Evolutionary conservation across 805 yeast genomes (phyloP).

Genomic region (Lachancea sp.): DNA sequence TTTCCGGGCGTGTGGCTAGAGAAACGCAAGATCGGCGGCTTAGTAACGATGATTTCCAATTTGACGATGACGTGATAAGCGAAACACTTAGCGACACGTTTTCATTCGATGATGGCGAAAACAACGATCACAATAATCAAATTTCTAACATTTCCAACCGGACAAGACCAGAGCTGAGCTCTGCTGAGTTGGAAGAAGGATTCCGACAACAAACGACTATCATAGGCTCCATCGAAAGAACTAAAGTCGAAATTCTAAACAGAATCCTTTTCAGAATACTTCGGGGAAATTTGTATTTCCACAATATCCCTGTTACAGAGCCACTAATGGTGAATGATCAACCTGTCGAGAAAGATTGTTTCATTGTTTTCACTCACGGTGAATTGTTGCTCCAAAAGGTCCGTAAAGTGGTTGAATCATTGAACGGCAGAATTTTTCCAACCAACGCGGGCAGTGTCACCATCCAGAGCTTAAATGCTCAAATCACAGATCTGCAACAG

Average conservation of each 20-base stretch:
- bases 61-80: constrained; percentile 17
- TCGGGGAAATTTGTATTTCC: constrained; percentile 84
- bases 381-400: constrained; percentile 62
- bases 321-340: constrained; percentile 56
- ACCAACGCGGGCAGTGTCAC: constrained; percentile 38
- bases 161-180: constrained; percentile 5
- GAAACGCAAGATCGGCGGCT: constrained; percentile 15
- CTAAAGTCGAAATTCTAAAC: constrained; percentile 62
- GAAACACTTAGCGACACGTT: constrained; percentile 25
- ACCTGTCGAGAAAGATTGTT: constrained; percentile 64
- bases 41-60: constrained; percentile 23
- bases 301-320: constrained; percentile 64
- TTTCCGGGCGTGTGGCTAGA: constrained; percentile 23
- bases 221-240: constrained; percentile 77
- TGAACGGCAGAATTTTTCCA: constrained; percentile 63
- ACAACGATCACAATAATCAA: constrained; percentile 10
- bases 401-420: constrained; percentile 77
- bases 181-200: constrained; percentile 30
- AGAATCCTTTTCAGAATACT: constrained; percentile 86
- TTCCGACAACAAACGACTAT: constrained; percentile 30
- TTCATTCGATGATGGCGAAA: constrained; percentile 18
- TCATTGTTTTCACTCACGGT: constrained; percentile 91
- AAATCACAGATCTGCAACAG: constrained; percentile 49
- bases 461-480: constrained; percentile 38
- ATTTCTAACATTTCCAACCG: too few relatives aligned